Conservation (phyloP, 352 stramenopile genomes). For the Phytophthora nicotianae region DNA sequence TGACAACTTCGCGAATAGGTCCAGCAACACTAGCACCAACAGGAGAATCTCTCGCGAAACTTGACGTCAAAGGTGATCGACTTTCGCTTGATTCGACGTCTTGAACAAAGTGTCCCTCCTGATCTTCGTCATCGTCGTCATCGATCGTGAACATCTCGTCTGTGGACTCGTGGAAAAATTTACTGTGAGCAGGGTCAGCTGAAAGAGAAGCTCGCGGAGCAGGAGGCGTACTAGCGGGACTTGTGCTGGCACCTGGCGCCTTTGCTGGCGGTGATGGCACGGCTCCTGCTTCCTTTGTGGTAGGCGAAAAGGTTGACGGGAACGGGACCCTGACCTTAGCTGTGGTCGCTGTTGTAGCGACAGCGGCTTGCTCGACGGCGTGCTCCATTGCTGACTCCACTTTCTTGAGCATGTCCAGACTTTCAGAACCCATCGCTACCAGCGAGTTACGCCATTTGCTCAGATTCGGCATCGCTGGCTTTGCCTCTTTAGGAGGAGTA, state of each 20-base stretch:
- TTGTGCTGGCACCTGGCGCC: slow-evolving; percentile 1
- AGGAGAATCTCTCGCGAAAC: slow-evolving; percentile 49
- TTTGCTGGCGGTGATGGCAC: slow-evolving; percentile 14
- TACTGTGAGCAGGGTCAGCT: slow-evolving; percentile 30
- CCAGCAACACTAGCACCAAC: slow-evolving; percentile 15
- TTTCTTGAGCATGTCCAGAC: slow-evolving; percentile 80
- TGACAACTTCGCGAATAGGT: slow-evolving; percentile 59
- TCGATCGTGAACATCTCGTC: slow-evolving; percentile 88
- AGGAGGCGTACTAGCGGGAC: slow-evolving; percentile 15
- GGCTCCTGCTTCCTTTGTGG: slow-evolving; percentile 25
- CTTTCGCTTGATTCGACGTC: slow-evolving; percentile 30
- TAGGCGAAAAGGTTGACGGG: slow-evolving; percentile 27
- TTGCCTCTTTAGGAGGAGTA: slow-evolving; percentile 16
- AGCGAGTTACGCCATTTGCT: slow-evolving; percentile 70
- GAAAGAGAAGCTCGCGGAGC: slow-evolving; percentile 29
- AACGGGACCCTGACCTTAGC: slow-evolving; percentile 54
- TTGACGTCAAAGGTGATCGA: slow-evolving; percentile 51
- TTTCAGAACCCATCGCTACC: slow-evolving; percentile 67
- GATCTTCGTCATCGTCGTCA: slow-evolving; percentile 73
- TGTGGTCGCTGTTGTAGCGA: slow-evolving; percentile 32
- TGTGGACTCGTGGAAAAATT: slow-evolving; percentile 62
- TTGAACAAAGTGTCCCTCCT: slow-evolving; percentile 36
- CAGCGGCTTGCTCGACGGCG: slow-evolving; percentile 36
- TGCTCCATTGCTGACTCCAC: slow-evolving; percentile 57
- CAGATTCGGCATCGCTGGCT: slow-evolving; percentile 45